Evolutionary conservation across 164 flowering plant genomes (phyloP), one percentile per base, ranked within the genome.

Genomic region (Stephania japonica): DNA sequence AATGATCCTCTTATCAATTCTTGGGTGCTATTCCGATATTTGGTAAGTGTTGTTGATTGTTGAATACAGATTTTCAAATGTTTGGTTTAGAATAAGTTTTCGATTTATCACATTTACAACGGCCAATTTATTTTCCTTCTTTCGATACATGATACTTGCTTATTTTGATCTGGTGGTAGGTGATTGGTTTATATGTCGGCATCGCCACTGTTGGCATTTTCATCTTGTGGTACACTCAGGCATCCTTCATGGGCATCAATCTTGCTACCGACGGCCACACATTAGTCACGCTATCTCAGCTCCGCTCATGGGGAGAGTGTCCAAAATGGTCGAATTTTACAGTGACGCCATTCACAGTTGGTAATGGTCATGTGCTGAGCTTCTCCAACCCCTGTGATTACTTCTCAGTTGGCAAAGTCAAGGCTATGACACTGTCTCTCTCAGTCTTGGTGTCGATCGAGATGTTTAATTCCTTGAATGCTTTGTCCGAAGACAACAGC

Each of bases 401-500:
- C 65, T 94, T 94, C 75, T 72, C 92, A 4, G 67, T 47, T n/a
- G 97, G 98, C 7, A 90, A 88, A 83, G 89, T 88, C 67, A 94
- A 94, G 84, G 93, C 98, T 11, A 85, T 84, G 92, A 92, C 98
- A 42, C 81, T 94, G 5, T 94, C 98, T 0, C 89, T 94, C 2
- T 90, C 97, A 27, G 96, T 92, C 10, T 76, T 94, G 83, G 98
- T 94, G 49, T 90, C 94, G 0, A 94, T 92, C 9, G 97, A 94
- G 83, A 90, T 92, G 98, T 88, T 94, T 71, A 94, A 94, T 81
- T 87, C 97, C 71, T 86, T 93, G 59, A 93, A 93, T 73, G 98
- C 98, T 9, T 83, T 93, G 42, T 93, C 97, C 3, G 97, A 94
- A 83, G 93, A 94, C 76, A 87, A 81, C 70, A 92, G 98, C 81